phyloP scores from a whole-genome alignment of 192 early-diverging fungal genomes.

The Coemansia sp. region DNA sequence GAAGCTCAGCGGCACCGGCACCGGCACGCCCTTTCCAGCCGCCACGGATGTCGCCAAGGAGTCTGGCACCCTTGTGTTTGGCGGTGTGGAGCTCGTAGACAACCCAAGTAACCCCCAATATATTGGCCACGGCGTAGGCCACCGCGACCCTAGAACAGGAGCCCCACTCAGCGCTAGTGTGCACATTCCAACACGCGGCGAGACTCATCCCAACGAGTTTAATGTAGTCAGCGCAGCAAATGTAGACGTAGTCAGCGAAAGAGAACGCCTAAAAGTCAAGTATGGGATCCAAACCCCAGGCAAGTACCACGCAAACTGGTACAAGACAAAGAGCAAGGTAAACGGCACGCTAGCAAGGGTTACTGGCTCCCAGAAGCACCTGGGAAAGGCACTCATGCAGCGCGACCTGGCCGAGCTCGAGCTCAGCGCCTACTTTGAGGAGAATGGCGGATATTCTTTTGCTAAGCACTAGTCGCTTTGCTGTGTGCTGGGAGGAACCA shows the following conservation, averaged over 20 bases:
- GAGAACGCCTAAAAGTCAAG: conserved; percentile 21
- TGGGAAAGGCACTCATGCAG: conserved; percentile 34
- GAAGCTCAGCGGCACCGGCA: conserved; percentile 37
- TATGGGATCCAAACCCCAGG: conserved; percentile 32
- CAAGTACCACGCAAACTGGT: conserved; percentile 52
- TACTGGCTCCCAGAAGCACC: conserved; percentile 27
- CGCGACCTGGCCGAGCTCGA: conserved; percentile 40
- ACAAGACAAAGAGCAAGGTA: conserved; percentile 32
- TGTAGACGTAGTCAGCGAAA: not conserved
- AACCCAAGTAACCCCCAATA: conserved; percentile 35
- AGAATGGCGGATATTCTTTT: conserved; percentile 35
- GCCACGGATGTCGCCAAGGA: conserved; percentile 54
- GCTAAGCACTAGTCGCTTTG: conserved; percentile 20
- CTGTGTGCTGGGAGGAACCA: too few relatives aligned
- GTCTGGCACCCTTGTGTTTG: conserved; percentile 26
- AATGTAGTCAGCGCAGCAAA: conserved; percentile 1
- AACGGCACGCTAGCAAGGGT: conserved; percentile 27
- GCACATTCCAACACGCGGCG: conserved; percentile 41
- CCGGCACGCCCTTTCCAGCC: conserved; percentile 42
- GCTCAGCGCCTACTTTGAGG: conserved; percentile 38
- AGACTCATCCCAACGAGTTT: conserved; percentile 42
- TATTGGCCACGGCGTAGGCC: conserved; percentile 49
- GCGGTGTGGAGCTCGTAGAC: conserved; percentile 37
- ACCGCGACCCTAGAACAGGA: conserved; percentile 48
- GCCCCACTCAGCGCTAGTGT: conserved; percentile 23